phyloP scores from a whole-genome alignment of 176 grass and related monocot genomes.

The Oryza australiensis region DNA sequence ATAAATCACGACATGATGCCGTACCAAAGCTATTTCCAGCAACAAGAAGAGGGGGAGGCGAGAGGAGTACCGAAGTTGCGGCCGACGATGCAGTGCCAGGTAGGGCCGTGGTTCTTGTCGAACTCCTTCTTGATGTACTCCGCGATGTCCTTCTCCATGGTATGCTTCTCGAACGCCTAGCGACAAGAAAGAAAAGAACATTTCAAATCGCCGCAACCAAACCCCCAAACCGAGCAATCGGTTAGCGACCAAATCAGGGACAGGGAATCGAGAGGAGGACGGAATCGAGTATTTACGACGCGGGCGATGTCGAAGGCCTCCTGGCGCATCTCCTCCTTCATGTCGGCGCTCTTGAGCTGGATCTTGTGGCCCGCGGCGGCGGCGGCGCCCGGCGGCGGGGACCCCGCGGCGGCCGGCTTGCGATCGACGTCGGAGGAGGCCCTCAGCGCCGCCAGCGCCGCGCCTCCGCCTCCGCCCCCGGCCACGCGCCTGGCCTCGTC shows the following conservation, averaged over 20 bases:
- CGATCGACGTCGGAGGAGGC: slow-evolving; percentile 56
- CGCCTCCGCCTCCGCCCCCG: slow-evolving; percentile 27
- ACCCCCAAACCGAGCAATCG: not conserved
- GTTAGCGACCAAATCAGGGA: slow-evolving; percentile 27
- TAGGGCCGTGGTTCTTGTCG: slow-evolving; percentile 88
- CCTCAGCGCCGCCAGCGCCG: slow-evolving; percentile 28
- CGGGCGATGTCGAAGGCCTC: slow-evolving; percentile 92
- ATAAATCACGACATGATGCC: not conserved
- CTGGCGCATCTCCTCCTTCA: slow-evolving; percentile 94
- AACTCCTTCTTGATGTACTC: slow-evolving; percentile 99
- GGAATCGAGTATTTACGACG: slow-evolving; percentile 43
- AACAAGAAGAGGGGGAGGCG: not conserved
- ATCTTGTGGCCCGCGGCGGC: slow-evolving; percentile 54
- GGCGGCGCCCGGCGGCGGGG: slow-evolving; percentile 28
- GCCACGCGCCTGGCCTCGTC: slow-evolving; percentile 48
- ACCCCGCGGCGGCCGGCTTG: slow-evolving; percentile 49
- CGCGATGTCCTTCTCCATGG: slow-evolving; percentile 95
- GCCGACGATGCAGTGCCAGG: slow-evolving; percentile 99
- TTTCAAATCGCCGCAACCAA: not conserved
- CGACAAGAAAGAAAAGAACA: not conserved
- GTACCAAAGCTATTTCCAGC: slow-evolving; percentile 1
- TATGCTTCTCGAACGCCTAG: slow-evolving; percentile 85
- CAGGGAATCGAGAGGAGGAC: not conserved
- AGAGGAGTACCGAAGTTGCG: slow-evolving; percentile 82
- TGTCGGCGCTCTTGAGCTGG: slow-evolving; percentile 96